A percentile compares a stretch with the other conserved stretches of the same genome.
phyloP scores from a whole-genome alignment of 192 early-diverging fungal species.

The Coemansia sp. region DNA sequence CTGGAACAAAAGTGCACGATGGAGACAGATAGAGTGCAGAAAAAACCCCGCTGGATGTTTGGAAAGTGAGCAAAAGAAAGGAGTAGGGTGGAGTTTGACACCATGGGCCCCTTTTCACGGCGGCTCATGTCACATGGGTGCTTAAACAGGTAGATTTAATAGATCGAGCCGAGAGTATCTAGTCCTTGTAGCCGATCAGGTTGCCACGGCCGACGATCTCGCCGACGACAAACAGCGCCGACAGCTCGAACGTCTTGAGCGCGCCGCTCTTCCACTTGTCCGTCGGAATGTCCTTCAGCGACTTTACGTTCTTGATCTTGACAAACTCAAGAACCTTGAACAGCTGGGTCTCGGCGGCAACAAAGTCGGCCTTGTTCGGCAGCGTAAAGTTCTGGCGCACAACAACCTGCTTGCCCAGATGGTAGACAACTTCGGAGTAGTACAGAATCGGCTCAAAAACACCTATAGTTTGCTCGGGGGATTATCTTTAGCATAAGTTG shows the following conservation, averaged over 20 bases:
- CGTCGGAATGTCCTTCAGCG: conserved; percentile 39
- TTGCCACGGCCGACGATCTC: conserved; percentile 45
- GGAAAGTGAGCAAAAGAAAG: no score
- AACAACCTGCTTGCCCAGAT: conserved; percentile 42
- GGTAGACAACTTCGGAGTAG: conserved; percentile 48
- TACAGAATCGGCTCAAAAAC: conserved; percentile 38
- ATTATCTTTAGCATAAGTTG: no score
- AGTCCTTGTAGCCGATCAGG: conserved; percentile 50
- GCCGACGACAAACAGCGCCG: conserved; percentile 42
- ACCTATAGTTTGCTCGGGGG: no score
- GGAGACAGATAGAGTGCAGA: neutral
- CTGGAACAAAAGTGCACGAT: neutral
- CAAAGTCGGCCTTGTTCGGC: conserved; percentile 45
- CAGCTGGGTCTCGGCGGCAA: conserved; percentile 43
- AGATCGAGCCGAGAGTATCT: neutral
- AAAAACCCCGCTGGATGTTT: no score
- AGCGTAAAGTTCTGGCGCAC: conserved; percentile 45
- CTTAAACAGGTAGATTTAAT: no score
- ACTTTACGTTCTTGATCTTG: conserved; percentile 42
- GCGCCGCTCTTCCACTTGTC: conserved; percentile 48
- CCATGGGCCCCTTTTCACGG: no score
- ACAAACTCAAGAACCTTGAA: conserved; percentile 48
- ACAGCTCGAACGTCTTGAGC: conserved; percentile 50
- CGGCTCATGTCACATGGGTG: no score
- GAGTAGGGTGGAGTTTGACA: no score